Evolutionary conservation across 1,284 basidiomycete genomes (phyloP), one percentile per base, ranked within the genome.

Genomic region (Ustilago vetiveriae): DNA sequence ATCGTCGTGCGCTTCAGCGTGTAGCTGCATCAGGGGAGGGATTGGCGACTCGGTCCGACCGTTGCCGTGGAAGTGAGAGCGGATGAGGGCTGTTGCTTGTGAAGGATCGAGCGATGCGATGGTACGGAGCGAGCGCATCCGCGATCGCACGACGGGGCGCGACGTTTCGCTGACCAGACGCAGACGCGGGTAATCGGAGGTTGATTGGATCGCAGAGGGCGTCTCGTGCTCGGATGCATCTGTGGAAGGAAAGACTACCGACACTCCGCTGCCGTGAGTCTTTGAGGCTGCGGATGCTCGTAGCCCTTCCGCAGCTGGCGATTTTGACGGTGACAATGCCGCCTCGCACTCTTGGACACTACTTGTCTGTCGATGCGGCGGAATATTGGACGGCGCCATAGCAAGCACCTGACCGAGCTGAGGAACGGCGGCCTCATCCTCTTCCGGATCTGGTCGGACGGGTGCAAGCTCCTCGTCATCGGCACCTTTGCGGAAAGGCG

Each of bases 401-500:
- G 55, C 46, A 32, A 33, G 32, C 7, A 48, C 19, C 16, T 42
- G 39, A 11, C 30, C 44, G 10, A 63, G 59, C 23, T 59, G 59
- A 7, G 53, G 24, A 0, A 44, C 21, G 1, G 49, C 48, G 14
- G 48, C 45, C 13, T 50, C 60, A 13, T 72, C 70, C 3, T 63
- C 60, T 44, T 68, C 55, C 3, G 64, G 52, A 21, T 71, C 68
- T 6, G 60, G 60, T 21, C 47, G 45, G 3, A 29, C 60, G 1
- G 53, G 46, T 3, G 50, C 50, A 6, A 66, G 42, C 35, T 74
- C 74, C 23, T 78, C 75, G 13, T 78, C 75, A 33, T 67, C 68
- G 45, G 72, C 59, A 5, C 60, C 72, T 38, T 72, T 74, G n/a
- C 75, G 64, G 37, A 78, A 78, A 11, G 75, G 75, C 11, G 74